Percentiles rank a stretch among this genome's conserved stretches.
phyloP scores from a whole-genome alignment of 306 rosid species.

The Delonix regia region DNA sequence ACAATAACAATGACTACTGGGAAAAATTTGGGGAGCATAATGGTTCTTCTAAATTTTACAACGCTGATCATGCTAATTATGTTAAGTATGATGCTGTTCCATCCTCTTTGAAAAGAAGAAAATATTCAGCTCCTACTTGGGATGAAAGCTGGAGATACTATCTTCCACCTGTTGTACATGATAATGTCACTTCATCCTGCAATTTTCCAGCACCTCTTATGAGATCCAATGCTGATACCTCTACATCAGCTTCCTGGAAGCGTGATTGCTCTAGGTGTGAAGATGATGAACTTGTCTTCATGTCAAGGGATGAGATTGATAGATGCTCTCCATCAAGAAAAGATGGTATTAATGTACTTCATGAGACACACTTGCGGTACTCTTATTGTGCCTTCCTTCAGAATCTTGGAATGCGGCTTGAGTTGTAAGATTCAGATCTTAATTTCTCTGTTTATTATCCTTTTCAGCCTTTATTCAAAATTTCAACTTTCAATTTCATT shows the following conservation, averaged over 20 bases:
- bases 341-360: constrained; percentile 88
- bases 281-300: constrained; percentile 68
- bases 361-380: constrained; percentile 89
- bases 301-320: constrained; percentile 98
- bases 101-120: constrained; percentile 74
- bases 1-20: constrained; percentile 42
- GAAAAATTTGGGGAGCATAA: constrained; percentile 44
- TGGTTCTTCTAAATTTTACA: constrained; percentile 39
- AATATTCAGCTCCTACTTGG: constrained; percentile 64
- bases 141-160: constrained; percentile 62
- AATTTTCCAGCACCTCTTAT: constrained; percentile 47
- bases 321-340: constrained; percentile 92
- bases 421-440: constrained; percentile 64
- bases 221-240: constrained; percentile 55
- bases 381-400: constrained; percentile 94
- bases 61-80: constrained; percentile 43
- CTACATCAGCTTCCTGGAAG: constrained; percentile 59
- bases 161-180: constrained; percentile 50
- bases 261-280: constrained; percentile 63
- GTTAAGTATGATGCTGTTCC: constrained; percentile 45
- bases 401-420: constrained; percentile 84
- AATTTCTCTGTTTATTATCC: background rate
- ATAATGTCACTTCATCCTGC: constrained; percentile 40
- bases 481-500: background rate
- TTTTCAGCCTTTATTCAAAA: background rate